Conservation (phyloP, 371 early-diverging fungal genomes). For the Apophysomyces sp. region DNA sequence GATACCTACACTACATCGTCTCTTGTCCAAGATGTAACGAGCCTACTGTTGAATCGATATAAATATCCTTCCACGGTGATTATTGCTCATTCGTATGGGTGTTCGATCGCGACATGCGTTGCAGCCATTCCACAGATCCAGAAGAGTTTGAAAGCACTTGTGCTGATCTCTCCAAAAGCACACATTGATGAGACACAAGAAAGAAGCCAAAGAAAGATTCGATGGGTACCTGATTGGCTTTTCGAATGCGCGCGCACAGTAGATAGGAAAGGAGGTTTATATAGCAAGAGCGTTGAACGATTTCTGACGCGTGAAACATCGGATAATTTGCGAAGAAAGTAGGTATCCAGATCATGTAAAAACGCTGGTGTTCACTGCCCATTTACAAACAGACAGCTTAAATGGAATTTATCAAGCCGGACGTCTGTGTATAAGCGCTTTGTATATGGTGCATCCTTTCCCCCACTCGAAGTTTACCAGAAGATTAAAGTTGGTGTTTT, state of each 20-base stretch:
- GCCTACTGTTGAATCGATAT: slow-evolving; percentile 55
- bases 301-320: slow-evolving; percentile 48
- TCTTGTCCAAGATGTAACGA: slow-evolving; percentile 52
- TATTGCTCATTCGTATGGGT: slow-evolving; percentile 73
- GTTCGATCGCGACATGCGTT: slow-evolving; percentile 57
- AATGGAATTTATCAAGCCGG: slow-evolving; percentile 61
- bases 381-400: slow-evolving; percentile 42
- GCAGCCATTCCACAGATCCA: slow-evolving; percentile 38
- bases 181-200: slow-evolving; percentile 45
- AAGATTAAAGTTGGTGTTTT: slow-evolving; percentile 56
- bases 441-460: slow-evolving; percentile 51
- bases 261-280: slow-evolving; percentile 64
- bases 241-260: slow-evolving; percentile 53
- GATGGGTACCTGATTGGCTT: slow-evolving; percentile 55
- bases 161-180: slow-evolving; percentile 65
- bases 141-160: slow-evolving; percentile 50
- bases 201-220: slow-evolving; percentile 31
- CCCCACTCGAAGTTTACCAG: slow-evolving; percentile 41
- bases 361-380: not conserved
- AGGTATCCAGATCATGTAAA: slow-evolving; percentile 6
- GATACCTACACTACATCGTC: slow-evolving; percentile 57
- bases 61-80: slow-evolving; percentile 60
- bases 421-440: slow-evolving; percentile 58
- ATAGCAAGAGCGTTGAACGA: slow-evolving; percentile 63
- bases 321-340: slow-evolving; percentile 40